Percentiles rank a stretch among this genome's conserved stretches.
Evolutionary conservation across 257 asterid species (phyloP).

Genomic region (Ilex asprella): DNA sequence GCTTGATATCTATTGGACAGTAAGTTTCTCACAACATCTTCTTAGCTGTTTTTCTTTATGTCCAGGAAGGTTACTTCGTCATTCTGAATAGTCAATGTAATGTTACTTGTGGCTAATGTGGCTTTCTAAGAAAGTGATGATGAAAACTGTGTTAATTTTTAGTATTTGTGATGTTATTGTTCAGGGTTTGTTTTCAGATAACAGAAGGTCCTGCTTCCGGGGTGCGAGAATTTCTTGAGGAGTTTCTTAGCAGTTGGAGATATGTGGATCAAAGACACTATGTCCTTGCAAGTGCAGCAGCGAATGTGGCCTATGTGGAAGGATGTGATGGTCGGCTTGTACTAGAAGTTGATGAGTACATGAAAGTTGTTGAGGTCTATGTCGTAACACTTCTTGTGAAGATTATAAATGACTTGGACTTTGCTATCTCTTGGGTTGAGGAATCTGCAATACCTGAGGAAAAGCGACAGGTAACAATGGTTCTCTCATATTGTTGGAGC

Average conservation of each 20-base stretch:
- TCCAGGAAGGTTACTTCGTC: background rate
- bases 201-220: slow-evolving; percentile 38
- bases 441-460: slow-evolving; percentile 60
- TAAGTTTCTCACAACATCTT: background rate
- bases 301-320: slow-evolving; percentile 19
- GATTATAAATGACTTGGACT: slow-evolving; percentile 39
- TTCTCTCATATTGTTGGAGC: background rate
- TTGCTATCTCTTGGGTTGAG: slow-evolving; percentile 80
- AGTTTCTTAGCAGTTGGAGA: slow-evolving; percentile 60
- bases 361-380: slow-evolving; percentile 74
- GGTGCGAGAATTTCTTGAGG: slow-evolving; percentile 61
- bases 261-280: slow-evolving; percentile 38
- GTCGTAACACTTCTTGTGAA: slow-evolving; percentile 49
- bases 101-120: background rate
- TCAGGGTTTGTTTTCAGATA: slow-evolving; percentile 62
- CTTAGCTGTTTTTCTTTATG: background rate
- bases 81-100: background rate
- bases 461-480: slow-evolving; percentile 65
- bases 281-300: slow-evolving; percentile 25
- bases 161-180: slow-evolving; percentile 8
- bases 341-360: slow-evolving; percentile 48
- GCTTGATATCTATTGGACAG: background rate
- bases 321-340: slow-evolving; percentile 28
- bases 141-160: too few relatives aligned
- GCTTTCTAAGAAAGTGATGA: background rate